Evolutionary conservation across 2,329 filamentous ascomycete species (phyloP), one percentile per base, ranked within the genome.

Genomic region (Phyllosticta capitalensis): DNA sequence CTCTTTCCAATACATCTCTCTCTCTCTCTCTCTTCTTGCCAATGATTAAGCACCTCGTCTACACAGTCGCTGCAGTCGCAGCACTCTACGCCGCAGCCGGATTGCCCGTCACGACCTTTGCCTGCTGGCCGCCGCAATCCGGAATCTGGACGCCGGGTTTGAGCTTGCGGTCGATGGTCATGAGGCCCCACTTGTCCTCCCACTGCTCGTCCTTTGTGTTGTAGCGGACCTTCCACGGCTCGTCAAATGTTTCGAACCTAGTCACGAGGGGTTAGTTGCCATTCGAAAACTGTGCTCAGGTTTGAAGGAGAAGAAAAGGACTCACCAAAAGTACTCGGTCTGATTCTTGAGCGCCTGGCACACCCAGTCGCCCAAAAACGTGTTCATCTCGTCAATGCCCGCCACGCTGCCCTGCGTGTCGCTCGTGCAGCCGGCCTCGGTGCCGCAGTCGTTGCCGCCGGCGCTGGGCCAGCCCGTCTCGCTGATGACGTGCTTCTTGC

Each of bases 131-230:
- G 64, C 67, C 87, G 70, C 92, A 97, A 71, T 92, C 86, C 0
- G 92, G 92, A 66, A 97, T 96, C 70, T 83, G 86, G 67, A 97
- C 75, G 1, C 92, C 92, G 0, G 81, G 68, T 75, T 97, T 97
- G 65, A 97, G 76, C 38, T 92, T 90, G 60, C 92, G 84, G 67
- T 90, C 81, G 3, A 90, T 82, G 66, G 95, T 90, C 84, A 97
- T 86, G 14, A 97, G 76, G 9, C 94, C 92, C 92, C 92, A 96
- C 71, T 96, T 88, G 71, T 95, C 90, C 76, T 97, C 92, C 92
- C 92, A 96, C 56, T 88, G 80, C 74, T 74, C 65, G 53, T 63
- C 59, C 5, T 55, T 26, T 49, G 77, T 78, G 71, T 96, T 87
- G 75, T 85, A 96, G 19, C 73, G 69, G 59, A 87, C 78, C 77